Percentiles rank a stretch among this genome's conserved stretches.
Evolutionary conservation across 2,329 filamentous ascomycete species (phyloP).

Genomic region (Ophiocordyceps robertsii): DNA sequence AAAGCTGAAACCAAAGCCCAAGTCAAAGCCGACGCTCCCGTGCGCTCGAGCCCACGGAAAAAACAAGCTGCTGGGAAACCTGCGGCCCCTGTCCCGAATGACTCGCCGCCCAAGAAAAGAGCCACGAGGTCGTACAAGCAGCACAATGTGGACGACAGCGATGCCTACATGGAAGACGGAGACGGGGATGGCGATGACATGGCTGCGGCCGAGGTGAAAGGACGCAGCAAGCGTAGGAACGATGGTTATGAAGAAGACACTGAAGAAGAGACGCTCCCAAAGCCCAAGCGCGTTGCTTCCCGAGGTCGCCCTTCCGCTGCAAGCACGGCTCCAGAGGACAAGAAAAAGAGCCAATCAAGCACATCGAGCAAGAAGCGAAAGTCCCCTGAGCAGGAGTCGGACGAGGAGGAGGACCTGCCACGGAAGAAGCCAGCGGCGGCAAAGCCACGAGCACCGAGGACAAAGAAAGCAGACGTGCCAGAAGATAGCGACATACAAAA

Average conservation of each 20-base stretch:
- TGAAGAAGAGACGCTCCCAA: constrained; percentile 53
- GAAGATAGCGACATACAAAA: constrained; percentile 63
- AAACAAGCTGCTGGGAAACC: constrained; percentile 23
- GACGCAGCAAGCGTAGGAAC: constrained; percentile 50
- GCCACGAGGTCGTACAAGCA: constrained; percentile 26
- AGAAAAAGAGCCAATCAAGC: constrained; percentile 16
- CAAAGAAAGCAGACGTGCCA: constrained; percentile 50
- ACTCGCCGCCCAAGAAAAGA: constrained; percentile 25
- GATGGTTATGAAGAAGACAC: constrained; percentile 67
- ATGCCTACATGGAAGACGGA: constrained; percentile 52
- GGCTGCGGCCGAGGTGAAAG: constrained; percentile 59
- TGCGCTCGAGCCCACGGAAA: constrained; percentile 39
- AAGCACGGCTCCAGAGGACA: constrained; percentile 9
- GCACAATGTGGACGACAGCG: constrained; percentile 32
- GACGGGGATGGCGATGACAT: constrained; percentile 68
- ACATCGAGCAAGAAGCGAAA: constrained; percentile 41
- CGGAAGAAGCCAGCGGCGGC: constrained; percentile 46
- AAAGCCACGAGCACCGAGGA: constrained; percentile 42
- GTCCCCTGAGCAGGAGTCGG: constrained; percentile 37
- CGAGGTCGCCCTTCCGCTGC: constrained; percentile 18
- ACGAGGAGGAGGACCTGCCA: constrained; percentile 39
- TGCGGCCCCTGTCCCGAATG: constrained; percentile 15
- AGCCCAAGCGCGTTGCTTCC: constrained; percentile 43
- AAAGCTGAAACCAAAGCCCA: constrained; percentile 25
- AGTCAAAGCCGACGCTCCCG: constrained; percentile 26